These are phyloP conservation scores for Monosporozyma servazzii DNA, from an alignment of 805 yeast species.

Conservation along the genomic window DNA sequence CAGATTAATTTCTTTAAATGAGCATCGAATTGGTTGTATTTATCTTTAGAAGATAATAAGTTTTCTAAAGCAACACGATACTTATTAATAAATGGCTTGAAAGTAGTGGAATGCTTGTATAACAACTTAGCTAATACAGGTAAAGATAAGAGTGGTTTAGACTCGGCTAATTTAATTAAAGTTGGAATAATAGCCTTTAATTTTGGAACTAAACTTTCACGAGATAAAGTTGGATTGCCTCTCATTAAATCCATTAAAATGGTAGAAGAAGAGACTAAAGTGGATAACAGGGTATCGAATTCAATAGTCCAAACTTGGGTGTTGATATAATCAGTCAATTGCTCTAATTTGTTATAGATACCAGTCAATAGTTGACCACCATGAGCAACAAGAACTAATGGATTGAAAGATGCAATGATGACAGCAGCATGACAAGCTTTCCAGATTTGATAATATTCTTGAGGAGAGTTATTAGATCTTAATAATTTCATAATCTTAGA, in stretches of 20 bases:
- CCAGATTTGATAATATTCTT: slow-evolving; percentile 42
- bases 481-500: slow-evolving; percentile 36
- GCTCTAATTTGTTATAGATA: slow-evolving; percentile 23
- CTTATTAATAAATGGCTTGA: slow-evolving; percentile 67
- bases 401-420: slow-evolving; percentile 34
- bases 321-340: slow-evolving; percentile 16
- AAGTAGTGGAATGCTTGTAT: slow-evolving; percentile 61
- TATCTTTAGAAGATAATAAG: slow-evolving; percentile 25
- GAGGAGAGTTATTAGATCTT: slow-evolving; percentile 27
- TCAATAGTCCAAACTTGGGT: slow-evolving; percentile 15
- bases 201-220: slow-evolving; percentile 78
- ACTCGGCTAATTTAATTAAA: slow-evolving; percentile 38
- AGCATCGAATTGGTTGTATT: slow-evolving; percentile 33
- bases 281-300: slow-evolving; percentile 18
- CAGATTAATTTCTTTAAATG: slow-evolving; percentile 36
- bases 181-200: slow-evolving; percentile 51
- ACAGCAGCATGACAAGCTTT: slow-evolving; percentile 46
- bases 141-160: slow-evolving; percentile 31
- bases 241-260: slow-evolving; percentile 39
- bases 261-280: slow-evolving; percentile 26
- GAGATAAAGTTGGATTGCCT: slow-evolving; percentile 74
- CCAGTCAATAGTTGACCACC: slow-evolving; percentile 24
- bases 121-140: slow-evolving; percentile 38
- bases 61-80: slow-evolving; percentile 39
- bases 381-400: slow-evolving; percentile 28